These are phyloP conservation scores for Epichloe elymi DNA, from an alignment of 2,329 filamentous ascomycete genomes.

Conservation along the genomic window DNA sequence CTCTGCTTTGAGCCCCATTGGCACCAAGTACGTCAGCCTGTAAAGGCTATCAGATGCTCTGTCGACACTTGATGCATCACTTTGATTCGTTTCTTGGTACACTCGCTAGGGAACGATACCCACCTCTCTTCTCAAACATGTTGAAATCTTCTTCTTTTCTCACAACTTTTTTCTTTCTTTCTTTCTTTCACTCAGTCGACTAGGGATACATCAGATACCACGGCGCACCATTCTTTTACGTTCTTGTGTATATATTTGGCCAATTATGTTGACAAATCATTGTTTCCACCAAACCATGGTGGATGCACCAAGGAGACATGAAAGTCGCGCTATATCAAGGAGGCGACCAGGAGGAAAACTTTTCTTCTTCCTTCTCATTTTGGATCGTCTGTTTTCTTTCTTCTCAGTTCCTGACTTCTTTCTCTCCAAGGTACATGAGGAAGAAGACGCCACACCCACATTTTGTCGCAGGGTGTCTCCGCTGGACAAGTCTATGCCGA, in stretches of 20 bases:
- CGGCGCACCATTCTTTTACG: conserved; percentile 4
- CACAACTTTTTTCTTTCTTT: not conserved
- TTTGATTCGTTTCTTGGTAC: conserved; percentile 23
- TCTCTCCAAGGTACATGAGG: not conserved
- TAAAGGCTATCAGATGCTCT: conserved; percentile 1
- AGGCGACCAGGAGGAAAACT: not conserved
- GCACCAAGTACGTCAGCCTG: conserved; percentile 34
- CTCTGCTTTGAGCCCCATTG: conserved; percentile 30
- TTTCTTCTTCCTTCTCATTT: not conserved
- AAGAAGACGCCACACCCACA: not conserved
- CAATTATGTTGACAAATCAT: conserved; percentile 4
- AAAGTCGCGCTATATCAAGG: not conserved
- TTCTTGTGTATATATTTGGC: conserved; percentile 20
- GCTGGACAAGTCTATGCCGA: not conserved
- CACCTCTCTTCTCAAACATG: not conserved
- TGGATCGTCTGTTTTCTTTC: not conserved
- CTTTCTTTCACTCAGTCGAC: not conserved
- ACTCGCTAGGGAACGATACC: conserved; percentile 21
- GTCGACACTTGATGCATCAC: not conserved
- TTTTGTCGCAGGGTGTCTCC: not conserved
- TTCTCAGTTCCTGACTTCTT: not conserved
- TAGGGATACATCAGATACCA: not conserved
- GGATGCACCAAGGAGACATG: not conserved
- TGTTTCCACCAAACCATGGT: not conserved
- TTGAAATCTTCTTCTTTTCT: not conserved